Conservation (phyloP, 805 yeast species). For the Metschnikowia baotianmanensis region DNA sequence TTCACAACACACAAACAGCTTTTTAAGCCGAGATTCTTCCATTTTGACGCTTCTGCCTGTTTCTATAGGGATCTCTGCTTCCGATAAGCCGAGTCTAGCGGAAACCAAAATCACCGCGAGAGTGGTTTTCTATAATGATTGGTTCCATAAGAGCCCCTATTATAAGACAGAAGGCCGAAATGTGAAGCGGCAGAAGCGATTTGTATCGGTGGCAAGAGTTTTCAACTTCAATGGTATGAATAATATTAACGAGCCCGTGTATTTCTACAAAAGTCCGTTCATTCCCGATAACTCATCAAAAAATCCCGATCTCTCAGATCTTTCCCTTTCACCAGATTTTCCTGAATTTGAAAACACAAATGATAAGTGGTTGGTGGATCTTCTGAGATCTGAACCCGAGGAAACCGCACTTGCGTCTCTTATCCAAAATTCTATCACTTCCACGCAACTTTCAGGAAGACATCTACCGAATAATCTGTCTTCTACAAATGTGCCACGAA, state of each 20-base stretch:
- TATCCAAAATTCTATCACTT: conserved; percentile 14
- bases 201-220: conserved; percentile 17
- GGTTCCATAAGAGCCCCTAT: conserved; percentile 26
- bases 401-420: conserved; percentile 11
- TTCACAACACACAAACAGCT: neutral
- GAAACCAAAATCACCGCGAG: conserved; percentile 22
- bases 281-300: too few relatives aligned
- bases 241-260: conserved; percentile 20
- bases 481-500: too few relatives aligned
- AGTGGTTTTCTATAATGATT: conserved; percentile 34
- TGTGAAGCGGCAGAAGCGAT: conserved; percentile 2
- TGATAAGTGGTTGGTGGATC: conserved; percentile 12
- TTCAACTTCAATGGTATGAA: conserved; percentile 8
- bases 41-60: conserved; percentile 12
- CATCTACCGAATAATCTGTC: neutral
- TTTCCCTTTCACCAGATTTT: too few relatives aligned
- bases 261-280: conserved; percentile 22
- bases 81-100: conserved; percentile 10
- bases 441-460: conserved; percentile 9
- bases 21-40: neutral
- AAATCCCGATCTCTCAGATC: too few relatives aligned
- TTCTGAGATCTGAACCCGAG: conserved; percentile 11
- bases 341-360: neutral
- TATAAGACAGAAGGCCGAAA: conserved; percentile 6
- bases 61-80: conserved; percentile 3